Percentiles rank a stretch among this genome's conserved stretches.
Evolutionary conservation across 2,329 filamentous ascomycete species (phyloP).

Genomic region (Xylariaceae sp.): DNA sequence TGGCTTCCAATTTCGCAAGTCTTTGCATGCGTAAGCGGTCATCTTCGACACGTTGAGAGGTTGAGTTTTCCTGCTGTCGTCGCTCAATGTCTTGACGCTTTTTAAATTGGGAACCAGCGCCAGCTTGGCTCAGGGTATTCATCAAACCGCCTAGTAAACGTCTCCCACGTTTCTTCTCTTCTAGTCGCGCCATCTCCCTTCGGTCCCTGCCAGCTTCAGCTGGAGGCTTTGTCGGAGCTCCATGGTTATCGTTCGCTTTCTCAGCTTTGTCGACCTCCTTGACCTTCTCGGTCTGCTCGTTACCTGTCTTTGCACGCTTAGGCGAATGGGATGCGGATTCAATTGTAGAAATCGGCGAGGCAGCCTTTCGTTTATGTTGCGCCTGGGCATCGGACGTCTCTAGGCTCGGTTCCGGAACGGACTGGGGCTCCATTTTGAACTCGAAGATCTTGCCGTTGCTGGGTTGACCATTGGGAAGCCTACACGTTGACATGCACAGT

Average conservation of each 20-base stretch:
- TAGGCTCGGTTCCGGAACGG: slow-evolving; percentile 9
- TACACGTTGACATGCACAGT: slow-evolving; percentile 6
- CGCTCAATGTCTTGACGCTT: slow-evolving; percentile 75
- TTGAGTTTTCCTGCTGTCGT: slow-evolving; percentile 70
- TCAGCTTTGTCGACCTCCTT: no score
- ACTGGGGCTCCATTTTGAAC: slow-evolving; percentile 8
- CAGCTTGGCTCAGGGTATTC: slow-evolving; percentile 70
- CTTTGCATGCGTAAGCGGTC: slow-evolving; percentile 62
- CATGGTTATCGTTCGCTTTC: slow-evolving; percentile 12
- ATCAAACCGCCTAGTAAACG: slow-evolving; percentile 80
- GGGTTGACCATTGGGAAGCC: slow-evolving; percentile 18
- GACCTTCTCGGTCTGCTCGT: slow-evolving; percentile 14
- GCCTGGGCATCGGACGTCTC: slow-evolving; percentile 6
- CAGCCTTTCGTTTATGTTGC: slow-evolving; percentile 31
- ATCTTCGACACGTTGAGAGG: slow-evolving; percentile 66
- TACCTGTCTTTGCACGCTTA: slow-evolving; percentile 22
- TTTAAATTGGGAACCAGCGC: slow-evolving; percentile 57
- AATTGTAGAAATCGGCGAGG: slow-evolving; percentile 15
- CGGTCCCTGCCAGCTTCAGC: slow-evolving; percentile 26
- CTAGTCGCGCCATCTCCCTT: slow-evolving; percentile 42
- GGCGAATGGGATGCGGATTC: slow-evolving; percentile 22
- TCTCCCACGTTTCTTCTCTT: slow-evolving; percentile 80
- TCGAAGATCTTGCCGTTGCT: slow-evolving; percentile 13
- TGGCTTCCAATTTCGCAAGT: slow-evolving; percentile 53
- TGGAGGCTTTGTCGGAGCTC: slow-evolving; percentile 5